Conservation (phyloP, 345 rosid genomes). For the Aquilaria yunnanensis region DNA sequence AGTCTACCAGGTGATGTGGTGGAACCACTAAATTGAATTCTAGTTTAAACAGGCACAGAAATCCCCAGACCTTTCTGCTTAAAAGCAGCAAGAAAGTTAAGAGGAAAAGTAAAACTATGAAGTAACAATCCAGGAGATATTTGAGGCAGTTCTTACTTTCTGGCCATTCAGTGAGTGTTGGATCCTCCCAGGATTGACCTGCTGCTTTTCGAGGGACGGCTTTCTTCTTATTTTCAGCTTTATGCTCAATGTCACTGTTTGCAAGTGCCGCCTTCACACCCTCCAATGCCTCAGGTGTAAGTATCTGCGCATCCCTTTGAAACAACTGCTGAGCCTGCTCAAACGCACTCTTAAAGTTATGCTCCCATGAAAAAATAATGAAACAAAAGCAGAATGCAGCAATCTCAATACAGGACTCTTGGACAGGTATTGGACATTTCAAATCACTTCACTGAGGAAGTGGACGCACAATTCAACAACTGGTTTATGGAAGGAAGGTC, state of each 20-base stretch:
- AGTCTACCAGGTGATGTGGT: too few relatives aligned
- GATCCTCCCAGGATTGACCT: constrained; percentile 88
- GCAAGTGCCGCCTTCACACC: constrained; percentile 89
- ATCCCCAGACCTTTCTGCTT: neutral
- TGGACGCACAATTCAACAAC: too few relatives aligned
- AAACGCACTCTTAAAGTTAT: constrained; percentile 10
- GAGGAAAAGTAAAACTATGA: neutral
- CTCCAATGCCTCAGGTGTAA: constrained; percentile 90
- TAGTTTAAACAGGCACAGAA: neutral
- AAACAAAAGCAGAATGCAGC: too few relatives aligned
- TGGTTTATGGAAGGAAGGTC: too few relatives aligned
- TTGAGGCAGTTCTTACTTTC: constrained; percentile 44
- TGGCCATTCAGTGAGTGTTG: constrained; percentile 89
- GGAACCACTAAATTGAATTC: neutral
- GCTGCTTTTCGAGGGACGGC: constrained; percentile 92
- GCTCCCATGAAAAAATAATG: too few relatives aligned
- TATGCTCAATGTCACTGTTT: constrained; percentile 73
- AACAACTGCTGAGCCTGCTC: constrained; percentile 77
- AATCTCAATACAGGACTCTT: too few relatives aligned
- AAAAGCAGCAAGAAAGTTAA: neutral
- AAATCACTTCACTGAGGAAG: too few relatives aligned
- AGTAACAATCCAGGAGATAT: constrained; percentile 4
- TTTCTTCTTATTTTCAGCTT: constrained; percentile 76
- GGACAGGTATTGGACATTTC: too few relatives aligned
- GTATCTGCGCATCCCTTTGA: constrained; percentile 77